Conservation (phyloP, 2,329 filamentous ascomycete species). For the Arthrocladium fulminans region DNA sequence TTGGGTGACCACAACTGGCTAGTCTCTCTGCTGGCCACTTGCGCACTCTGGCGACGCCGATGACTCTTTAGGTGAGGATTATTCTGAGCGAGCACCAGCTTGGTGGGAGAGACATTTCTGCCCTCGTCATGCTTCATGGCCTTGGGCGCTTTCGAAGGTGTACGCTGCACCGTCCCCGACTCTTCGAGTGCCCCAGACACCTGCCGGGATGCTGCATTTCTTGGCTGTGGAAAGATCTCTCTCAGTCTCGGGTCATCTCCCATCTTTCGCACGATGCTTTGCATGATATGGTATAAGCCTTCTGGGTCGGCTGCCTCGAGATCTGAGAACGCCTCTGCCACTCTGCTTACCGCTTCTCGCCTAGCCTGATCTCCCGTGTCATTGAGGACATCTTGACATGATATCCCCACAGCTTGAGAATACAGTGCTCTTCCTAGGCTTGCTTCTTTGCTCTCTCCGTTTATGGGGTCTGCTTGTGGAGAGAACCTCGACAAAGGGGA, state of each 20-base stretch:
- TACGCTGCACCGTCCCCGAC: constrained; percentile 6
- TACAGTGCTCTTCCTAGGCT: constrained; percentile 73
- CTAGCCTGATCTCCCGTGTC: constrained; percentile 63
- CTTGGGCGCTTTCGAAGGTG: constrained; percentile 7
- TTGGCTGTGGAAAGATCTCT: constrained; percentile 29
- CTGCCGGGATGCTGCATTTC: constrained; percentile 28
- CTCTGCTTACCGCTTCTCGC: constrained; percentile 69
- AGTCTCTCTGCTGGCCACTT: constrained; percentile 22
- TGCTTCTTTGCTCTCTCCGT: constrained; percentile 58
- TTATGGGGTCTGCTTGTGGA: constrained; percentile 16
- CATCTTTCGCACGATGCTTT: constrained; percentile 64
- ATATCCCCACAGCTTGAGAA: constrained; percentile 69
- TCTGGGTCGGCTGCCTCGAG: constrained; percentile 85
- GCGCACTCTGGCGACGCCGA: constrained; percentile 52
- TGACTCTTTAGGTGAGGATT: constrained; percentile 81
- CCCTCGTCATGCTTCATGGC: background rate
- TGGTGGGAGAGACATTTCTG: constrained; percentile 32
- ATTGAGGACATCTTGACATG: constrained; percentile 77
- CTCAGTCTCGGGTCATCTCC: constrained; percentile 38
- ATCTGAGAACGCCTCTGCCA: constrained; percentile 77
- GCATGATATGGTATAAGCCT: constrained; percentile 76
- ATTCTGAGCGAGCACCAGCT: constrained; percentile 67
- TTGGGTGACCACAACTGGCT: constrained; percentile 24
- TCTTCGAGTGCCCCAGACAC: constrained; percentile 5
- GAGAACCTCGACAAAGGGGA: constrained; percentile 11